Percentiles rank a stretch among this genome's conserved stretches.
phyloP scores from a whole-genome alignment of 2,329 filamentous ascomycete genomes.

The Hymenoscyphus fructigenus region DNA sequence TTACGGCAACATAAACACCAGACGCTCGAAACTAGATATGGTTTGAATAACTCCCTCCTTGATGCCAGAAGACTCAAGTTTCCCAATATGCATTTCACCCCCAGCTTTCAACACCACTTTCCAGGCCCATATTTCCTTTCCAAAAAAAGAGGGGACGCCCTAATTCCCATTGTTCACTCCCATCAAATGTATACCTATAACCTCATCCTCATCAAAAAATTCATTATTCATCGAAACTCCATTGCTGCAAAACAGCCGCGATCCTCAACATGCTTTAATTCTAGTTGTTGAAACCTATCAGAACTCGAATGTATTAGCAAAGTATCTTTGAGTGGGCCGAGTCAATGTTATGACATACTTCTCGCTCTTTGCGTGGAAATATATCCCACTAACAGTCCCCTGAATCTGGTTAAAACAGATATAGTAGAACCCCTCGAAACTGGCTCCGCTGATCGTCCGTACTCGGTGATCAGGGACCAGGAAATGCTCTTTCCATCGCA shows the following conservation, averaged over 20 bases:
- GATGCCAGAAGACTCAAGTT: slow-evolving; percentile 16
- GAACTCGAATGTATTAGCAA: slow-evolving; percentile 20
- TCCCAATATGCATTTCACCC: slow-evolving; percentile 11
- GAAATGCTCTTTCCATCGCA: slow-evolving; percentile 99
- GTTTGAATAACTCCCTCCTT: slow-evolving; percentile 14
- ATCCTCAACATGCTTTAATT: slow-evolving; percentile 85
- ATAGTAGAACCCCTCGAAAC: slow-evolving; percentile 98
- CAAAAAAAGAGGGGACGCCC: neutral
- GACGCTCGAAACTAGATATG: slow-evolving; percentile 8
- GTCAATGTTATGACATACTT: slow-evolving; percentile 62
- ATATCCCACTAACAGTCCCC: slow-evolving; percentile 87
- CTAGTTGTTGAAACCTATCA: slow-evolving; percentile 82
- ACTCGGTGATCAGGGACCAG: slow-evolving; percentile 93
- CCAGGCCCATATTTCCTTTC: neutral
- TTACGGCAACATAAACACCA: neutral
- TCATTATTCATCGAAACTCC: slow-evolving; percentile 74
- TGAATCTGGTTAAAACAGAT: slow-evolving; percentile 95
- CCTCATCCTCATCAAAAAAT: slow-evolving; percentile 21
- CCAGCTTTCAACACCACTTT: neutral
- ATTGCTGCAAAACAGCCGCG: slow-evolving; percentile 79
- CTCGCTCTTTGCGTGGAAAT: slow-evolving; percentile 97
- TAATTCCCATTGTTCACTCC: neutral
- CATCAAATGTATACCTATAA: neutral
- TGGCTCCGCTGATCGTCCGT: slow-evolving; percentile 86
- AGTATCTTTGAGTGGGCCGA: neutral